Base-by-base conservation (phyloP, 495 filamentous ascomycete genomes). In the Daldinia bambusicola region DNA sequence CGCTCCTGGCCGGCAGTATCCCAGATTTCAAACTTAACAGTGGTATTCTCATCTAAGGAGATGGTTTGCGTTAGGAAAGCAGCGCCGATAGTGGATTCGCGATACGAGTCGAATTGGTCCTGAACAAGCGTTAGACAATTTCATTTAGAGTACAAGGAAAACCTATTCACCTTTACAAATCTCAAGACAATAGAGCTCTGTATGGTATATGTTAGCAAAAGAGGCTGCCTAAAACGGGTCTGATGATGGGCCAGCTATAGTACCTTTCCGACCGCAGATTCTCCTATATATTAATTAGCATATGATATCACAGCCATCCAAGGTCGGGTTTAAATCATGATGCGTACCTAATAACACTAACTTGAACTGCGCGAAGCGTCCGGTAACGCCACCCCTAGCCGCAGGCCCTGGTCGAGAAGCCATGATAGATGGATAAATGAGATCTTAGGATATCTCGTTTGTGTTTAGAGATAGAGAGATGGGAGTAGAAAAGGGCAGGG, bases 61-160 rank as follows among this genome's bases (percentile, higher is more conserved):
- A 98, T 98, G 56, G 95, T 98, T 82, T 99, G 95, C 76, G 95
- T 99, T 71, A 99, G 86, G 89, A 99, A 99, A 70, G 95, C 95
- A 67, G 95, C 95, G 82, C 95, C 95, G 84, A 99, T 99, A 50
- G 95, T 99, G 43, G 94, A 97, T 88, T 99, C 95, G 81, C 95
- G 89, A 84, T 98, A 99, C 79, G 97, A 95, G 84, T 99, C 95
- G 82, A 99, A 99, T 95, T 99, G 95, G 80, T 99, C 95, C 95
- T 97, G 70, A 14, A 43, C 38, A 48, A 26, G 34, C 4, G 20
- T 74, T 13, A 65, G 69, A 59, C 58, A 38, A 32, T 30, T 36
- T 32, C 31, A 34, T 16, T 14, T 57, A 22, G 12, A 14, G 10
- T 45, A 65, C n/a, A 6, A 9, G 8, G n/a, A 18, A 30, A 6